Percentiles rank a stretch among this genome's conserved stretches.
These are phyloP conservation scores for Dimargaris cristalligena DNA, from an alignment of 192 early-diverging fungal genomes.

Conservation along the genomic window DNA sequence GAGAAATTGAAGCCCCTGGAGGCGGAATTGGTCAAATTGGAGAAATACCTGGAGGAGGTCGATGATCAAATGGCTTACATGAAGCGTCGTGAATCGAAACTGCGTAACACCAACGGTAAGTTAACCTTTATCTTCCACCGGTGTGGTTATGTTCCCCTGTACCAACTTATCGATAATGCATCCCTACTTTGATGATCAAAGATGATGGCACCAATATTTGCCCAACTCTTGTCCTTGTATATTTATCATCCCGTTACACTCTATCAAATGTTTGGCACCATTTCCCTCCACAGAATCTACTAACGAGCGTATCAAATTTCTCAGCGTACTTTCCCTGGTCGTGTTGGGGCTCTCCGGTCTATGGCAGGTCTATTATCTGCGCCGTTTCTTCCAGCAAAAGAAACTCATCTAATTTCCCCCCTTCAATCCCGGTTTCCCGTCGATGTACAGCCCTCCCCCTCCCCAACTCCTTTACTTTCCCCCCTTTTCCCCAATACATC, in stretches of 20 bases:
- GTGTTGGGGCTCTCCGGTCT: constrained; percentile 45
- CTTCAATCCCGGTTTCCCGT: too few relatives aligned
- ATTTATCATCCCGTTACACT: too few relatives aligned
- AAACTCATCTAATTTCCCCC: constrained; percentile 72
- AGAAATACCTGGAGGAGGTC: constrained; percentile 57
- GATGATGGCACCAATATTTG: too few relatives aligned
- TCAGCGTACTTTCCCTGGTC: constrained; percentile 59
- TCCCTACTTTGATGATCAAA: too few relatives aligned
- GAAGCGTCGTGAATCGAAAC: constrained; percentile 56
- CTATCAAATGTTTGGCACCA: too few relatives aligned
- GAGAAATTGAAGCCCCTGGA: constrained; percentile 82
- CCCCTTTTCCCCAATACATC: too few relatives aligned
- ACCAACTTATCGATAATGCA: too few relatives aligned
- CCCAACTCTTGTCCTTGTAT: too few relatives aligned
- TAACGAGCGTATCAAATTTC: constrained; percentile 71
- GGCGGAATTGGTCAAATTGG: constrained; percentile 66
- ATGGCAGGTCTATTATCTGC: constrained; percentile 76
- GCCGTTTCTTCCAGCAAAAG: constrained; percentile 77
- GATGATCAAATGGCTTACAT: constrained; percentile 73
- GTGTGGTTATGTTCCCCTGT: background rate
- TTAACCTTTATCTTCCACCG: background rate
- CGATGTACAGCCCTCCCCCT: too few relatives aligned
- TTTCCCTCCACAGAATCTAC: constrained; percentile 66
- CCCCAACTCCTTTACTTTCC: too few relatives aligned
- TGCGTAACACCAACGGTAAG: constrained; percentile 79